Percentiles rank a stretch among this genome's conserved stretches.
Evolutionary conservation across 2,329 filamentous ascomycete genomes (phyloP).

Genomic region (Xylaria sp.): DNA sequence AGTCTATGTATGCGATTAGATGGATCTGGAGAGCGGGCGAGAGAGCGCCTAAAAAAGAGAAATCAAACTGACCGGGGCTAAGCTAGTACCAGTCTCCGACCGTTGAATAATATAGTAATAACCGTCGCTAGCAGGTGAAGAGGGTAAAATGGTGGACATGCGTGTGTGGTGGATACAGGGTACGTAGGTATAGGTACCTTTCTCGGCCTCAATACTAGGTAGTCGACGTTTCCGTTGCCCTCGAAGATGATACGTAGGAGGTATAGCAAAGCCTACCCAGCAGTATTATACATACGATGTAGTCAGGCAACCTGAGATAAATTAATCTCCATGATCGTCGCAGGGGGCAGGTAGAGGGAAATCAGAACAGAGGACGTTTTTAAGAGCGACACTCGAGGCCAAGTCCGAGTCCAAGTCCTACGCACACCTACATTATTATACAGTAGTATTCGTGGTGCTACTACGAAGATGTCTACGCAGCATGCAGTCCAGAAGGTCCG

Average conservation of each 20-base stretch:
- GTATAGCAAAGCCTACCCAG: conserved; percentile 4
- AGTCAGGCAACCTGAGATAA: not conserved
- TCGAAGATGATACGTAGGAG: not conserved
- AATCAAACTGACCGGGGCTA: conserved; percentile 33
- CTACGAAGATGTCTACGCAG: not conserved
- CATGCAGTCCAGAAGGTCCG: not conserved
- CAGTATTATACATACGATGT: not conserved
- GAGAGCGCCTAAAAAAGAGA: conserved; percentile 24
- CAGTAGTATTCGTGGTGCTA: not conserved
- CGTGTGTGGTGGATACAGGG: conserved; percentile 8
- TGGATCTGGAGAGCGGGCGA: conserved; percentile 15
- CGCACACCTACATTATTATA: not conserved
- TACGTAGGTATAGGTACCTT: conserved; percentile 15
- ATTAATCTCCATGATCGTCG: conserved; percentile 25
- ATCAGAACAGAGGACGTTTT: conserved; percentile 1
- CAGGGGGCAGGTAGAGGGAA: conserved; percentile 11
- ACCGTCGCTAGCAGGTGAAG: conserved; percentile 41
- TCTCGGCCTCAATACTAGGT: conserved; percentile 6
- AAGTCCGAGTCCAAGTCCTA: not conserved
- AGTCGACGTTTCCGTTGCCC: conserved; percentile 4
- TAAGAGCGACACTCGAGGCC: not conserved
- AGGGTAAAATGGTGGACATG: conserved; percentile 24
- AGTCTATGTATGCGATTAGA: conserved; percentile 7
- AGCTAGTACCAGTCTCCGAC: conserved; percentile 30
- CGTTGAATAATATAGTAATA: conserved; percentile 34